Percentiles rank a stretch among this genome's conserved stretches.
Conservation (phyloP, 176 grass and related monocot species). For the Eleusine indica region DNA sequence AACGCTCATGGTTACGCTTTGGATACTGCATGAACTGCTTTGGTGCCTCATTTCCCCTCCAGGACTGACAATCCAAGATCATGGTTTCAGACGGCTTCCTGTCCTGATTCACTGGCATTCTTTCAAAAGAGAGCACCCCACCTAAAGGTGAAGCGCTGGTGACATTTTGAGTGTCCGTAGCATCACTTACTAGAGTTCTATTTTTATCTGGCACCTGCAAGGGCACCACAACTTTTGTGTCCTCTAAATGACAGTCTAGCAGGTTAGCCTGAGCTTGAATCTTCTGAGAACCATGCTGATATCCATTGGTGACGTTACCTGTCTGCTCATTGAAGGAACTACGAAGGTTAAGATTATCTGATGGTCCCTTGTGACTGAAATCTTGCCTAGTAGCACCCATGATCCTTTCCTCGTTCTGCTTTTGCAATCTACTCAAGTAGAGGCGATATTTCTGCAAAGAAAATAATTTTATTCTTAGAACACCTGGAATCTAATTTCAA, state of each 20-base stretch:
- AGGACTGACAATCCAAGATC: conserved; percentile 58
- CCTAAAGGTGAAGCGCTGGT: conserved; percentile 49
- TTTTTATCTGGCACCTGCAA: conserved; percentile 40
- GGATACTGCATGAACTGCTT: conserved; percentile 90
- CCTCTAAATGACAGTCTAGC: conserved; percentile 51
- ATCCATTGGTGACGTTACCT: conserved; percentile 39
- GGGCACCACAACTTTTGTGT: conserved; percentile 43
- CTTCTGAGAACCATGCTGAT: conserved; percentile 44
- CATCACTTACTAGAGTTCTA: conserved; percentile 40
- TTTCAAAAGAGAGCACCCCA: conserved; percentile 71
- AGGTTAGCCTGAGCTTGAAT: conserved; percentile 50
- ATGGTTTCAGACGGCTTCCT: conserved; percentile 59
- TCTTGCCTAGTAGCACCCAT: conserved; percentile 55
- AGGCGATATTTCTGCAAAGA: conserved; percentile 96
- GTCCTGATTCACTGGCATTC: conserved; percentile 50
- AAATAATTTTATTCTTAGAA: conserved; percentile 38
- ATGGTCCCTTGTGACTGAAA: conserved; percentile 55
- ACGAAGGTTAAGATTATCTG: conserved; percentile 55
- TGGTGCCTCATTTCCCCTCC: conserved; percentile 49
- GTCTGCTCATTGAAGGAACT: conserved; percentile 57
- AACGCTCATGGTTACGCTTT: conserved; percentile 73
- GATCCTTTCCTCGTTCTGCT: conserved; percentile 79
- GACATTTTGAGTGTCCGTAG: conserved; percentile 43
- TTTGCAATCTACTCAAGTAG: conserved; percentile 95
- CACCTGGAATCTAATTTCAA: background rate